A percentile compares a stretch with the other conserved stretches of the same genome.
Evolutionary conservation across 176 grass and related monocot genomes (phyloP).

Genomic region (Hordeum marinum): DNA sequence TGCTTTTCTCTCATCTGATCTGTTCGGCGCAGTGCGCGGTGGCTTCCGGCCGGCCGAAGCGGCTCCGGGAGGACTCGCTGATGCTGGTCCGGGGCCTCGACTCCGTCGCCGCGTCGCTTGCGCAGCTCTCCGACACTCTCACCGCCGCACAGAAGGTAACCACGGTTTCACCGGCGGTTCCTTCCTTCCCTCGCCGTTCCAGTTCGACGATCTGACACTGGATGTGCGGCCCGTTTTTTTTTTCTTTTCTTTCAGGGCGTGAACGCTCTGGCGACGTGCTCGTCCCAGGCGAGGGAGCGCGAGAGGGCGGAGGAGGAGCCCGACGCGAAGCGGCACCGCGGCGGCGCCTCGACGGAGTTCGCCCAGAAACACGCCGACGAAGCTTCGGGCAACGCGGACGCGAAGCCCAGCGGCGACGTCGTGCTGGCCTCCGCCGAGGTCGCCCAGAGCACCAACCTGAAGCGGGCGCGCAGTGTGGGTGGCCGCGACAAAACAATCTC

Average conservation of each 20-base stretch:
- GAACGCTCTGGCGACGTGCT: slow-evolving; percentile 12
- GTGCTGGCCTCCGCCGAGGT: slow-evolving; percentile 25
- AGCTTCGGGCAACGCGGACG: neutral
- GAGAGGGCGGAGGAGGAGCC: slow-evolving; percentile 25
- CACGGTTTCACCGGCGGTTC: too few relatives aligned
- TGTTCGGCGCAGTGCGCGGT: slow-evolving; percentile 21
- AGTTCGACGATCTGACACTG: neutral
- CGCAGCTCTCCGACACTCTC: slow-evolving; percentile 74
- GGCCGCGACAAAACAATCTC: neutral
- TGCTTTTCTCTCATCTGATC: neutral
- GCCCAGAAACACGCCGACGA: neutral
- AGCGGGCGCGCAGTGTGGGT: slow-evolving; percentile 42
- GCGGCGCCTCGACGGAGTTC: neutral
- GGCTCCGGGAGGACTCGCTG: slow-evolving; percentile 76
- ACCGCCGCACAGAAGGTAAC: slow-evolving; percentile 82
- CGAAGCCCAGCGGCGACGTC: neutral
- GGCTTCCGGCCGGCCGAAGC: slow-evolving; percentile 62
- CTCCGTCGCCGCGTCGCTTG: slow-evolving; percentile 73
- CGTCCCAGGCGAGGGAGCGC: slow-evolving; percentile 5
- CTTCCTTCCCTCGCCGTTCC: neutral
- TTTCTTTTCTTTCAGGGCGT: slow-evolving; percentile 20
- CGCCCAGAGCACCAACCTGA: slow-evolving; percentile 48
- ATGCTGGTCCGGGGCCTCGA: slow-evolving; percentile 83
- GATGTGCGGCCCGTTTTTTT: too few relatives aligned
- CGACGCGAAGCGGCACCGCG: slow-evolving; percentile 21